These are phyloP conservation scores for Helotiales sp. DNA, from an alignment of 2,329 filamentous ascomycete genomes.

Conservation along the genomic window DNA sequence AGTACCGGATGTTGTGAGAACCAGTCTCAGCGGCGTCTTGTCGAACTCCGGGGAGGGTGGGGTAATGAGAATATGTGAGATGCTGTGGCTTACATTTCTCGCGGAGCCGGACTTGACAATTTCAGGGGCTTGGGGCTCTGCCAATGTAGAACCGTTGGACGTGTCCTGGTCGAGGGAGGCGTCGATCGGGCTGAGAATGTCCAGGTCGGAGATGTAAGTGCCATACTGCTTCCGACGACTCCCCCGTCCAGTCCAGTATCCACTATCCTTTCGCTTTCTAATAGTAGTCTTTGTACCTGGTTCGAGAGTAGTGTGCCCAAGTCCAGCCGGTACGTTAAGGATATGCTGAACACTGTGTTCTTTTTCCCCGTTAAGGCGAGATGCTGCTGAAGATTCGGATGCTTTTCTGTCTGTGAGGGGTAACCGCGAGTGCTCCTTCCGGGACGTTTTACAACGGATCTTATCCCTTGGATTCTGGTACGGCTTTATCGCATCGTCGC, in stretches of 20 bases:
- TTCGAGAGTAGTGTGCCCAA: background rate
- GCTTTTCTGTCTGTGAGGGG: background rate
- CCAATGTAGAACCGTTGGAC: no score
- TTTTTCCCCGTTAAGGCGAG: background rate
- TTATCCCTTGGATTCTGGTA: background rate
- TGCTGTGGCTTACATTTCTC: background rate
- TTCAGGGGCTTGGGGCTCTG: background rate
- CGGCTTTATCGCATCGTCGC: background rate
- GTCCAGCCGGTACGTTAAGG: background rate
- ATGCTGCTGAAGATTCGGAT: background rate
- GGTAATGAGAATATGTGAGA: background rate
- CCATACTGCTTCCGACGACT: background rate
- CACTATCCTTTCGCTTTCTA: background rate
- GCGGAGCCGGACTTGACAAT: no score
- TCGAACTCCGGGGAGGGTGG: background rate
- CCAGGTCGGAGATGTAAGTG: background rate
- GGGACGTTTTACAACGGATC: no score
- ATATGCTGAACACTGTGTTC: background rate
- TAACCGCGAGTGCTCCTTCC: background rate
- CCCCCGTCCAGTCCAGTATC: background rate
- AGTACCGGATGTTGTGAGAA: no score
- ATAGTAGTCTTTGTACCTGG: background rate
- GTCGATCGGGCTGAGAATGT: background rate
- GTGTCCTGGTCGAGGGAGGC: background rate
- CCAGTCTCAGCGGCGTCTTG: background rate